phyloP scores from a whole-genome alignment of 371 early-diverging fungal genomes.

The Mortierella sp. region DNA sequence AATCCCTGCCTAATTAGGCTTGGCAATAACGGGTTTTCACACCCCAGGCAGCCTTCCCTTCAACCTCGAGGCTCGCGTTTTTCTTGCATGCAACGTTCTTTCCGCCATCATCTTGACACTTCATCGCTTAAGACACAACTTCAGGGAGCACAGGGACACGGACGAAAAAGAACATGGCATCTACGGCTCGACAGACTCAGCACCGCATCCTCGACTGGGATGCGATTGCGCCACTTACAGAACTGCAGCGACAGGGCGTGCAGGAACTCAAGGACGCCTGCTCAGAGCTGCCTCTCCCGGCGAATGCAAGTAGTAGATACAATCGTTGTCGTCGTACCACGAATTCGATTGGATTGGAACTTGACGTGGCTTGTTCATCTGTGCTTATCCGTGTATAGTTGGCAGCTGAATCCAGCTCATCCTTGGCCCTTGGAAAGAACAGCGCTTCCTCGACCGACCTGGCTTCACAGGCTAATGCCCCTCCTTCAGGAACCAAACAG shows the following conservation, averaged over 20 bases:
- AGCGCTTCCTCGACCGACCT: conserved; percentile 16
- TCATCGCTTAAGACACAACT: neutral
- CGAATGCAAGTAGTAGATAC: conserved; percentile 56
- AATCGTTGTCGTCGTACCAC: neutral
- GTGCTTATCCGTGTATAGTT: conserved; percentile 22
- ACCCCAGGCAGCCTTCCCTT: neutral
- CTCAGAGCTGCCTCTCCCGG: conserved; percentile 77
- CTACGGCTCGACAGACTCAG: conserved; percentile 19
- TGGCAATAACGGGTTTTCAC: neutral
- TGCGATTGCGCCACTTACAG: conserved; percentile 68
- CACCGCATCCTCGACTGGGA: conserved; percentile 73
- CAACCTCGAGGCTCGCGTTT: neutral
- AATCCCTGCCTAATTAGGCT: no score
- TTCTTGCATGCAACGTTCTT: neutral
- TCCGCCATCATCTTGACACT: neutral
- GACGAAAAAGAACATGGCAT: conserved; percentile 24
- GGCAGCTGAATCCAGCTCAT: conserved; percentile 36
- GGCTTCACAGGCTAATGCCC: conserved; percentile 8
- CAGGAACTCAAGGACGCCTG: conserved; percentile 77
- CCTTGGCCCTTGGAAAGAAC: conserved; percentile 25
- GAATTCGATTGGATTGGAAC: neutral
- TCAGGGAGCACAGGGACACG: neutral
- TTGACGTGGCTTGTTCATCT: neutral
- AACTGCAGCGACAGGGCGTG: conserved; percentile 71
- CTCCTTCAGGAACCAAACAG: conserved; percentile 55